These are phyloP conservation scores for Phylloporus scabripes DNA, from an alignment of 768 basidiomycete genomes.

Conservation along the genomic window DNA sequence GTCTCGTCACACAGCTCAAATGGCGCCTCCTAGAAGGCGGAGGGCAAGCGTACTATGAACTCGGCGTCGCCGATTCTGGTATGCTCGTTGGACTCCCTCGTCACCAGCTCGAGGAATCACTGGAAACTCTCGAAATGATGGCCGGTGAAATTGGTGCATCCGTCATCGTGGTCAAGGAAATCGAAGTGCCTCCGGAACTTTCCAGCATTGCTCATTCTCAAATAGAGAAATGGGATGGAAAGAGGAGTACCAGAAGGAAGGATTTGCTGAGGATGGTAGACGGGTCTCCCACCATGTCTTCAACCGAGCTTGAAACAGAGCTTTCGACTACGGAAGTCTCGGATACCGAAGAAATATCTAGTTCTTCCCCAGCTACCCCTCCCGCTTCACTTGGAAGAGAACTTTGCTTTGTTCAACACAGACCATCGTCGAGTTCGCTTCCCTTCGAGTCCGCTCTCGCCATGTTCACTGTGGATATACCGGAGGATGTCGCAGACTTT, in stretches of 20 bases:
- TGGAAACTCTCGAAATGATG: slow-evolving; percentile 91
- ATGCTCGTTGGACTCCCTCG: slow-evolving; percentile 74
- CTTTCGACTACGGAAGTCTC: slow-evolving; percentile 33
- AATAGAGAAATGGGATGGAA: slow-evolving; percentile 32
- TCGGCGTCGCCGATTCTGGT: slow-evolving; percentile 83
- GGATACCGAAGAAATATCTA: slow-evolving; percentile 33
- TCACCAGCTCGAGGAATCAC: slow-evolving; percentile 69
- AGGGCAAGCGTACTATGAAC: slow-evolving; percentile 79
- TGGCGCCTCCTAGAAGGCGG: slow-evolving; percentile 88
- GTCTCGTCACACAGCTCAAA: slow-evolving; percentile 91
- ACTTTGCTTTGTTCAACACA: background rate
- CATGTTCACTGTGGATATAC: slow-evolving; percentile 47
- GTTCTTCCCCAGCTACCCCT: slow-evolving; percentile 5
- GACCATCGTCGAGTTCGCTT: slow-evolving; percentile 3
- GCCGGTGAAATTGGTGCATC: slow-evolving; percentile 90
- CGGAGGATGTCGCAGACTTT: slow-evolving; percentile 32
- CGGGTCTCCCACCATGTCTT: slow-evolving; percentile 30
- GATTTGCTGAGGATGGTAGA: slow-evolving; percentile 26
- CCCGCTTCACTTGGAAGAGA: slow-evolving; percentile 5
- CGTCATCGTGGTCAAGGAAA: slow-evolving; percentile 85
- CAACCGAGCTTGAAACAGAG: slow-evolving; percentile 39
- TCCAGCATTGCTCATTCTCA: slow-evolving; percentile 31
- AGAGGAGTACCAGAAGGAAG: slow-evolving; percentile 33
- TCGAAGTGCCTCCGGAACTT: slow-evolving; percentile 64
- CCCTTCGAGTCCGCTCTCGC: slow-evolving; percentile 27